Evolutionary conservation across 2,329 filamentous ascomycete species (phyloP), one percentile per base, ranked within the genome.

Genomic region (Orbilia blumenaviensis): DNA sequence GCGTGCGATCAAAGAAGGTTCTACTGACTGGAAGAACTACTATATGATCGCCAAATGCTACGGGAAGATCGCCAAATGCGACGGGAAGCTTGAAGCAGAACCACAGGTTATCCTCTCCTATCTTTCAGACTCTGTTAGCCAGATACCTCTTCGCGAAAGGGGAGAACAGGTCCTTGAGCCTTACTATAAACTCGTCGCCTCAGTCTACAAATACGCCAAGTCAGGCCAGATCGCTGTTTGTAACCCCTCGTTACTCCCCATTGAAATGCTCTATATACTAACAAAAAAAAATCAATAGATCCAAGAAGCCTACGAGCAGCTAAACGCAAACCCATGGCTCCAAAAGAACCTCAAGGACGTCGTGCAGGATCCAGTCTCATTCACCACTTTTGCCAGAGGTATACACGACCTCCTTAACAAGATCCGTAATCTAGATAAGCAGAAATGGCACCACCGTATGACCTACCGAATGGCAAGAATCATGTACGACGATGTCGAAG

Each of bases 361-460:
- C 3, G 56, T 60, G 27, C 72, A 76, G 41, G 75, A 78, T 25
- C 77, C 77, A 18, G 77, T 64, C n/a, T 69, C 64, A 2, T 76
- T 76, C 44, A 60, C 36, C 14, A 54, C 56, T 1, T 76, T 76
- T 25, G 72, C 72, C 1, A 76, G 62, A 25, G 72, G 58, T 3
- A 68, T 76, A 38, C 68, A 76, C 12, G 87, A 80, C 80, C 86
- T 82, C 81, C 86, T 81, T 58, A 85, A 81, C 83, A 86, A 77
- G 83, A 86, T 91, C 63, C 86, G 88, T 66, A 84, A 84, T 36
- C 93, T 93, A 76, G 94, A 97, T 83, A 96, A 84, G 91, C 92
- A 72, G 0, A 94, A 95, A 80, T 97, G 94, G 94, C 94, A 97
- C 81, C 94, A 97, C 82, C 91, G 94, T 18, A 93, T 97, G 84